Conservation (phyloP, 176 grass and related monocot species). For the Thalia dealbata region DNA sequence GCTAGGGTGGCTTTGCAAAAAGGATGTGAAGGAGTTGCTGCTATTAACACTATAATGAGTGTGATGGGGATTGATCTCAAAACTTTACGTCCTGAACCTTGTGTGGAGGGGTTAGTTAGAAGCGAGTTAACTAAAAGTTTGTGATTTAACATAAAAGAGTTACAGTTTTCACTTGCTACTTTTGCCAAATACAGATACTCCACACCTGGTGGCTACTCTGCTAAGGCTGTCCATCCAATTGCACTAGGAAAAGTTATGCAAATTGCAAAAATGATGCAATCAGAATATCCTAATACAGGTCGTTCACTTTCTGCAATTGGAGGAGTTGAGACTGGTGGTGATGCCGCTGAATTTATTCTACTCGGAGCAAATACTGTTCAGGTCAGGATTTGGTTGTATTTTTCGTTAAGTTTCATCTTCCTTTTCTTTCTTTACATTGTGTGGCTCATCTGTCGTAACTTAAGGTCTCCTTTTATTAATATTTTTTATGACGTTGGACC, state of each 20-base stretch:
- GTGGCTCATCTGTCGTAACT: background rate
- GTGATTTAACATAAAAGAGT: background rate
- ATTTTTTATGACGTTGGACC: background rate
- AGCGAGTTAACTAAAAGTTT: too few species aligned
- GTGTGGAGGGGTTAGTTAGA: slow-evolving; percentile 78
- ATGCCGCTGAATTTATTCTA: slow-evolving; percentile 89
- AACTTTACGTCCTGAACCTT: slow-evolving; percentile 78
- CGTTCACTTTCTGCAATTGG: slow-evolving; percentile 84
- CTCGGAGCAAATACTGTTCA: slow-evolving; percentile 95
- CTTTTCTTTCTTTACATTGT: background rate
- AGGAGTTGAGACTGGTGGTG: slow-evolving; percentile 79
- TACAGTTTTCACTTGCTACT: background rate
- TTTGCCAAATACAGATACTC: slow-evolving; percentile 48
- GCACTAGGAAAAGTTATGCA: slow-evolving; percentile 94
- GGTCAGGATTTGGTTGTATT: slow-evolving; percentile 25
- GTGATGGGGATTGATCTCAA: slow-evolving; percentile 95
- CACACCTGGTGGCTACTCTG: slow-evolving; percentile 91
- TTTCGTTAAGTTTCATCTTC: background rate
- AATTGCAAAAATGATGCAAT: slow-evolving; percentile 83
- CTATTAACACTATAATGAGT: slow-evolving; percentile 99
- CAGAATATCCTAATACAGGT: slow-evolving; percentile 49
- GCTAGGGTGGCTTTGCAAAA: slow-evolving; percentile 72
- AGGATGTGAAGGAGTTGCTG: slow-evolving; percentile 83
- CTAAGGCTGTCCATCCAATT: slow-evolving; percentile 89
- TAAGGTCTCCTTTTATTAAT: background rate